Percentiles rank a stretch among this genome's conserved stretches.
Conservation (phyloP, 192 early-diverging fungal species). For the Diversispora epigaea region DNA sequence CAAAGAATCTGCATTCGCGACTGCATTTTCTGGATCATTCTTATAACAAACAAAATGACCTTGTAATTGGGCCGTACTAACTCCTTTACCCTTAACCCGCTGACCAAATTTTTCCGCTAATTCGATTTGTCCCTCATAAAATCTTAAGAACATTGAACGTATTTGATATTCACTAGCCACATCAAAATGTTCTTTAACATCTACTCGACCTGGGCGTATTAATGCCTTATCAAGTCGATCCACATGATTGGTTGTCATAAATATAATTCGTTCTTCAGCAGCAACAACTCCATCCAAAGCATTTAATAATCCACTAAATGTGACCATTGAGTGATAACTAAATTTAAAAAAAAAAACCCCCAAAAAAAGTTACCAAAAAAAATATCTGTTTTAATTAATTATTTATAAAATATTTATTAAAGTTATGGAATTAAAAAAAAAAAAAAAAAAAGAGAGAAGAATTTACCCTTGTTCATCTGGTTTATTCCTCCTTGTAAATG, state of each 20-base stretch:
- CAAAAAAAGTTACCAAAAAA: constrained; percentile 10
- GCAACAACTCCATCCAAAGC: constrained; percentile 87
- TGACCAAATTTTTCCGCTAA: constrained; percentile 75
- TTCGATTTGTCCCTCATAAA: constrained; percentile 59
- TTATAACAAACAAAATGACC: constrained; percentile 94
- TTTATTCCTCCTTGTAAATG: constrained; percentile 61
- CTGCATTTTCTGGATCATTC: constrained; percentile 68
- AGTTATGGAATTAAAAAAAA: neutral
- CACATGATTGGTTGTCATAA: constrained; percentile 90
- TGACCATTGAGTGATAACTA: constrained; percentile 75
- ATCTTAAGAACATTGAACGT: constrained; percentile 73
- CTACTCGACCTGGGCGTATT: constrained; percentile 79
- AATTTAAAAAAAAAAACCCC: too few species aligned
- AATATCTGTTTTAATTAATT: neutral
- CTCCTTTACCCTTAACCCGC: constrained; percentile 46
- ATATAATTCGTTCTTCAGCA: constrained; percentile 83
- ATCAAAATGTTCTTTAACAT: constrained; percentile 73
- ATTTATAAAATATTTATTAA: neutral
- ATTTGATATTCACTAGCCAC: constrained; percentile 71
- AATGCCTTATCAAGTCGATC: constrained; percentile 76
- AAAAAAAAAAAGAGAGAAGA: too few species aligned
- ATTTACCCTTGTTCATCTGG: constrained; percentile 68
- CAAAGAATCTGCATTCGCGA: constrained; percentile 46
- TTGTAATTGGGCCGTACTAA: constrained; percentile 88
- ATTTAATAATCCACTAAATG: constrained; percentile 85